Percentiles rank a stretch among this genome's conserved stretches.
These are phyloP conservation scores for Takashimella koratensis DNA, from an alignment of 1,284 basidiomycete genomes.

Conservation along the genomic window DNA sequence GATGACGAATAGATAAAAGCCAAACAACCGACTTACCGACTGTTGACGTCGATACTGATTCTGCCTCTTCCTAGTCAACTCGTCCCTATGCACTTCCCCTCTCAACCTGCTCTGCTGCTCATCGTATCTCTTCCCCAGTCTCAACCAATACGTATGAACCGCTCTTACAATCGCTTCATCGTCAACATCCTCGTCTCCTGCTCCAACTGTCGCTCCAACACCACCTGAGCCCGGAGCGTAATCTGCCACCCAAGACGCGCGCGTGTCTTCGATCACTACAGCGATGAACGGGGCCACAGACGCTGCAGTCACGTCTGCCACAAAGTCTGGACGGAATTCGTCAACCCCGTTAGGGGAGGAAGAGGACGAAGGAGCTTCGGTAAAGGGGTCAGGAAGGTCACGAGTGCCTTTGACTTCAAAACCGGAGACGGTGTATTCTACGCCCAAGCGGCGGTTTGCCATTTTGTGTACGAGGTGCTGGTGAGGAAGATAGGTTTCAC, in stretches of 20 bases:
- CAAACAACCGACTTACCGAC: constrained; percentile 24
- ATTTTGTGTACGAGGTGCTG: constrained; percentile 46
- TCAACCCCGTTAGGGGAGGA: constrained; percentile 32
- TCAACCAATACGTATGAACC: constrained; percentile 43
- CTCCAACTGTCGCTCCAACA: constrained; percentile 9
- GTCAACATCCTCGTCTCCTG: constrained; percentile 31
- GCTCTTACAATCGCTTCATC: constrained; percentile 31
- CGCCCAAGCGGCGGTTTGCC: constrained; percentile 44
- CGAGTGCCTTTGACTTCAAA: constrained; percentile 34
- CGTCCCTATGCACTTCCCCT: constrained; percentile 44
- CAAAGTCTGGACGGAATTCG: constrained; percentile 42
- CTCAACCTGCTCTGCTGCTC: constrained; percentile 38
- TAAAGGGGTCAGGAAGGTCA: constrained; percentile 34
- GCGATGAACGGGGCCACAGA: constrained; percentile 37
- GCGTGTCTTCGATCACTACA: constrained; percentile 30
- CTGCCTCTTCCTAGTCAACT: constrained; percentile 40
- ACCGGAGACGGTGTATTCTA: constrained; percentile 35
- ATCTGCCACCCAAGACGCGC: constrained; percentile 24
- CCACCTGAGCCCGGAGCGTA: constrained; percentile 4
- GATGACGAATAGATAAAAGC: neutral
- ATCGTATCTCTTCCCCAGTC: constrained; percentile 40
- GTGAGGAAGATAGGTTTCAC: too few species aligned
- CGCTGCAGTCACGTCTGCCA: constrained; percentile 18
- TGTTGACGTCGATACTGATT: constrained; percentile 47
- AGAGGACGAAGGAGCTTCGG: constrained; percentile 20